phyloP scores from a whole-genome alignment of 257 asterid genomes.

The Catharanthus roseus region DNA sequence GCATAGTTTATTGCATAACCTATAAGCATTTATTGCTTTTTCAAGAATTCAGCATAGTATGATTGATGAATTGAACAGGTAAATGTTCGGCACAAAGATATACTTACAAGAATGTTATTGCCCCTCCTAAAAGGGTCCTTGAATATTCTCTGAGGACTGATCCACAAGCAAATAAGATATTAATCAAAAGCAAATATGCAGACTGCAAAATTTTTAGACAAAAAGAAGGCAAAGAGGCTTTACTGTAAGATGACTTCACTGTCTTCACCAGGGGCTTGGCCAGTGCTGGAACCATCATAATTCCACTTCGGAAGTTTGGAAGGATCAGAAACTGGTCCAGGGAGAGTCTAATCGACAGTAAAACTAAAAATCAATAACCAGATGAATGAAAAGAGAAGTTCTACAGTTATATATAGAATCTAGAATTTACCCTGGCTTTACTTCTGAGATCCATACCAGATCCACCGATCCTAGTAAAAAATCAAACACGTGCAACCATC shows the following conservation, averaged over 20 bases:
- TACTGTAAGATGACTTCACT: slow-evolving; percentile 94
- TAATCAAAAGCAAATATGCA: background rate
- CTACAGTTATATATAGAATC: background rate
- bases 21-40: too few species aligned
- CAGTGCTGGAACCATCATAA: slow-evolving; percentile 94
- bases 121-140: slow-evolving; percentile 94
- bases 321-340: slow-evolving; percentile 62
- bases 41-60: background rate
- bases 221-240: slow-evolving; percentile 16
- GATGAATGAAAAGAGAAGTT: background rate
- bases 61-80: background rate
- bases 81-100: background rate
- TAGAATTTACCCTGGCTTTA: slow-evolving; percentile 67
- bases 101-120: slow-evolving; percentile 66
- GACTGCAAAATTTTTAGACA: background rate
- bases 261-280: slow-evolving; percentile 94
- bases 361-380: slow-evolving; percentile 8
- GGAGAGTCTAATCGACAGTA: slow-evolving; percentile 49
- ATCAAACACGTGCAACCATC: slow-evolving; percentile 1
- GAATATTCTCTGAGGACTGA: slow-evolving; percentile 90
- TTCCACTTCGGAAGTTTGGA: slow-evolving; percentile 88
- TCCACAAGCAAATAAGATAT: background rate
- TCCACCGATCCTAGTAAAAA: slow-evolving; percentile 79
- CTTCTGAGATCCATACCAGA: slow-evolving; percentile 95
- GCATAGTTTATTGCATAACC: too few species aligned